Conservation (phyloP, 805 yeast genomes). For the Cyberlindnera sargentensis region DNA sequence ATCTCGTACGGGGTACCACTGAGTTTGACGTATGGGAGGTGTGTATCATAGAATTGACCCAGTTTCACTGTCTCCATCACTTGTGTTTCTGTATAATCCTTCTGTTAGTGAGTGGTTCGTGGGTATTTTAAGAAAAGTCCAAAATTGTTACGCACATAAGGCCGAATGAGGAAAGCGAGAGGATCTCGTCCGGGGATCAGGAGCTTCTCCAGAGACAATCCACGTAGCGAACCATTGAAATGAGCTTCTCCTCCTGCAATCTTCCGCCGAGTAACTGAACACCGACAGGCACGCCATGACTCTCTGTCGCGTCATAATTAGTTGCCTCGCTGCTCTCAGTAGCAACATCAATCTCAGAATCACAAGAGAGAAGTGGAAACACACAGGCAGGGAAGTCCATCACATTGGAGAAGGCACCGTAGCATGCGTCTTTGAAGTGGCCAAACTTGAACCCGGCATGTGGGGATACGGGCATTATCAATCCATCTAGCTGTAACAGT, state of each 20-base stretch:
- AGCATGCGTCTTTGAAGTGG: conserved; percentile 38
- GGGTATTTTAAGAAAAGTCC: too few species aligned
- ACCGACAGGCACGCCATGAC: conserved; percentile 13
- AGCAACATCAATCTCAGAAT: conserved; percentile 1
- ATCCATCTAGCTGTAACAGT: conserved; percentile 36
- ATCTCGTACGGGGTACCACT: conserved; percentile 24
- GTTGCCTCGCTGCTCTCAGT: neutral
- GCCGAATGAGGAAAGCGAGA: conserved; percentile 4
- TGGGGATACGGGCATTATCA: conserved; percentile 45
- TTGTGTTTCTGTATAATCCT: neutral
- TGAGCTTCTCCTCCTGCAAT: conserved; percentile 17
- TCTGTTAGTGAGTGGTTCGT: neutral
- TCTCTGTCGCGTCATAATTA: conserved; percentile 4
- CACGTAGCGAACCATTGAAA: conserved; percentile 8
- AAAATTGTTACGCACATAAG: neutral
- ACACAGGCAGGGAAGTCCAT: conserved; percentile 50
- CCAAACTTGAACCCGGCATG: conserved; percentile 28
- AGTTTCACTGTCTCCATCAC: conserved; percentile 11
- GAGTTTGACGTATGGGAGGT: conserved; percentile 20
- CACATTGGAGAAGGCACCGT: conserved; percentile 50
- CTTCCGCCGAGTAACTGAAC: conserved; percentile 20
- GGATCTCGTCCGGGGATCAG: too few species aligned
- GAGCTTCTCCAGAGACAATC: neutral
- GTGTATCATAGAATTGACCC: conserved; percentile 22
- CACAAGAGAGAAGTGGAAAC: conserved; percentile 42